phyloP scores from a whole-genome alignment of 306 rosid genomes.

The Inga oerstediana region DNA sequence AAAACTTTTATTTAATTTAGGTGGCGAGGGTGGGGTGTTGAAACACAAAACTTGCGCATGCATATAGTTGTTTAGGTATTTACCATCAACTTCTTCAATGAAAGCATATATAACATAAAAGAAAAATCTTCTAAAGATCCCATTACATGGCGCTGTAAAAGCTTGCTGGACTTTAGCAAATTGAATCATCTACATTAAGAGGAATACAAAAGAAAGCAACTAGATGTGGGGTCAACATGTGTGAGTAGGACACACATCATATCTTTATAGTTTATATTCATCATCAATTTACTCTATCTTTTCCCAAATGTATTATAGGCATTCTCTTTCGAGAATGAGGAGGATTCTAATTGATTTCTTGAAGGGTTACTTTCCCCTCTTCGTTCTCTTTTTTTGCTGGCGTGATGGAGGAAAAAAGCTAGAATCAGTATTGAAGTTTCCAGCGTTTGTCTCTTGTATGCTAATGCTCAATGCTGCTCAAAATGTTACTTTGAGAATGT shows the following conservation, averaged over 20 bases:
- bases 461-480: slow-evolving; percentile 26
- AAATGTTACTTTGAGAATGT: slow-evolving; percentile 32
- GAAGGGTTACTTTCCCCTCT: slow-evolving; percentile 23
- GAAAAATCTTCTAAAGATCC: neutral
- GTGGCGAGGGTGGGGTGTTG: neutral
- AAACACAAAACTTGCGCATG: neutral
- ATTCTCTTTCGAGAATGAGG: neutral
- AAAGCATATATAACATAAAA: neutral
- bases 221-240: neutral
- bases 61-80: neutral
- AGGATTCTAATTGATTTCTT: neutral
- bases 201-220: neutral
- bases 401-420: neutral
- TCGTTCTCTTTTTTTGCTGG: slow-evolving; percentile 8
- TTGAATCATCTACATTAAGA: neutral
- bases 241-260: neutral
- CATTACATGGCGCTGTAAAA: neutral
- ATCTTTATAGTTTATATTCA: neutral
- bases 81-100: neutral
- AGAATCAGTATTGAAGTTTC: slow-evolving; percentile 17
- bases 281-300: no score
- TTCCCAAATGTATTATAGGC: neutral
- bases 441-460: slow-evolving; percentile 4
- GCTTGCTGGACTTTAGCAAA: neutral
- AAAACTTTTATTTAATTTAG: neutral